A percentile compares a stretch with the other conserved stretches of the same genome.
These are phyloP conservation scores for Baorangia bicolor DNA, from an alignment of 768 basidiomycete genomes.

Conservation along the genomic window DNA sequence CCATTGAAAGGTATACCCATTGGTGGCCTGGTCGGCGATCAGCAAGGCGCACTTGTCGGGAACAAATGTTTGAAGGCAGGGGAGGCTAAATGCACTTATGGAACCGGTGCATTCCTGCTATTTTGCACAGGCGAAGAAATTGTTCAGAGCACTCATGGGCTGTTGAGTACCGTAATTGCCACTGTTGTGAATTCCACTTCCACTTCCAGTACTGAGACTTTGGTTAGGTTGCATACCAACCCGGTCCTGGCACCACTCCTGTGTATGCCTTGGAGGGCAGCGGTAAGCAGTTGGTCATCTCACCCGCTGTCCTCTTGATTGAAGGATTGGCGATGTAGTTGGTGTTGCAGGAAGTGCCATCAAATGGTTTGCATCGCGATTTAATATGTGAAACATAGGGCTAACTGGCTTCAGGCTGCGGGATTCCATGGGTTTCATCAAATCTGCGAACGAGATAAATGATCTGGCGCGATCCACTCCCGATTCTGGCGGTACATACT, in stretches of 20 bases:
- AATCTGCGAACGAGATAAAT: conserved; percentile 81
- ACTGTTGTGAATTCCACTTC: background rate
- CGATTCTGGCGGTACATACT: conserved; percentile 88
- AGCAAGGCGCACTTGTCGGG: conserved; percentile 94
- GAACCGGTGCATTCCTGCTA: conserved; percentile 93
- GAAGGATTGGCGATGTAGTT: conserved; percentile 42
- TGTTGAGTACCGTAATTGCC: conserved; percentile 76
- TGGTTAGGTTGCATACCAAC: conserved; percentile 81
- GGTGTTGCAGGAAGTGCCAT: conserved; percentile 95
- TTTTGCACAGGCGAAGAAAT: conserved; percentile 92
- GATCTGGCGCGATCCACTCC: conserved; percentile 72
- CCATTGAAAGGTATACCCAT: conserved; percentile 75
- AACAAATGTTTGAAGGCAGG: conserved; percentile 93
- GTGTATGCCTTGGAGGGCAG: conserved; percentile 95
- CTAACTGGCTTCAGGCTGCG: conserved; percentile 58
- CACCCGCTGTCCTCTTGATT: background rate
- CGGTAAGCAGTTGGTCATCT: conserved; percentile 51
- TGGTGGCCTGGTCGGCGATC: conserved; percentile 95
- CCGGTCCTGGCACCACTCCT: conserved; percentile 73
- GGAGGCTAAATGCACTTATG: conserved; percentile 98
- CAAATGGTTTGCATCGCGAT: conserved; percentile 60
- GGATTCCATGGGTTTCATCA: conserved; percentile 84
- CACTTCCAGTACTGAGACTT: background rate
- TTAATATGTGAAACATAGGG: background rate
- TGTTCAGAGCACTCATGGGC: conserved; percentile 80